Percentiles rank a stretch among this genome's conserved stretches.
phyloP scores from a whole-genome alignment of 352 stramenopile species.

The Aphanomyces astaci region DNA sequence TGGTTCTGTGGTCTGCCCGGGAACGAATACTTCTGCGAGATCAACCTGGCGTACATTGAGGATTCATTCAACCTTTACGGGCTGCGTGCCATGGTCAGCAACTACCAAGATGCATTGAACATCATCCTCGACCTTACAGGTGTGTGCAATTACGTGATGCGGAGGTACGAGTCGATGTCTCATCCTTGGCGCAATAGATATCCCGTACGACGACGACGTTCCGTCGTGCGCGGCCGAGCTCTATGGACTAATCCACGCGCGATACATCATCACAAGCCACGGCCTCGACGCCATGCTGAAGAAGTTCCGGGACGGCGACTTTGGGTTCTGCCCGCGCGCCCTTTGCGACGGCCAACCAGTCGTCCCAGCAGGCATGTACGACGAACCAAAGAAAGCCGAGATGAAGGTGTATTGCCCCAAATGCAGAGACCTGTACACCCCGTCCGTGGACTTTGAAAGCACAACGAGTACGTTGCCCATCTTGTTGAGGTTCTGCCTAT shows the following conservation, averaged over 20 bases:
- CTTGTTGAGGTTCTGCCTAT: neutral
- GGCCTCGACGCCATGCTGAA: conserved; percentile 86
- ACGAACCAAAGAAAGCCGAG: conserved; percentile 85
- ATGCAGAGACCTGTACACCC: conserved; percentile 82
- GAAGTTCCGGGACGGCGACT: conserved; percentile 85
- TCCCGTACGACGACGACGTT: conserved; percentile 84
- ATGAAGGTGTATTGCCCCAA: conserved; percentile 89
- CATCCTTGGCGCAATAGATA: conserved; percentile 38
- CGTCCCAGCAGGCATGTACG: conserved; percentile 74
- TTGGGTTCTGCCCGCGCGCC: conserved; percentile 76
- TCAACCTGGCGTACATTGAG: conserved; percentile 89
- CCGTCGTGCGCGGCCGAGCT: conserved; percentile 81
- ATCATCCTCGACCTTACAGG: conserved; percentile 88
- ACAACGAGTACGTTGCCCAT: conserved; percentile 53
- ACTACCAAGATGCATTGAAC: conserved; percentile 88
- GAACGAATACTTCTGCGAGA: conserved; percentile 89
- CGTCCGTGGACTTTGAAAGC: conserved; percentile 74
- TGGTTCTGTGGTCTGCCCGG: conserved; percentile 89
- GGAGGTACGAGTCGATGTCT: neutral
- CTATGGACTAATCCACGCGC: conserved; percentile 83
- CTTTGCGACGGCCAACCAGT: conserved; percentile 78
- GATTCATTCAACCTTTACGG: conserved; percentile 92
- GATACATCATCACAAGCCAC: conserved; percentile 86
- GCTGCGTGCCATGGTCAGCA: conserved; percentile 78
- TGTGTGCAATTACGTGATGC: conserved; percentile 27